Evolutionary conservation across 371 early-diverging fungal genomes (phyloP).

Genomic region (Mortierella sp.): DNA sequence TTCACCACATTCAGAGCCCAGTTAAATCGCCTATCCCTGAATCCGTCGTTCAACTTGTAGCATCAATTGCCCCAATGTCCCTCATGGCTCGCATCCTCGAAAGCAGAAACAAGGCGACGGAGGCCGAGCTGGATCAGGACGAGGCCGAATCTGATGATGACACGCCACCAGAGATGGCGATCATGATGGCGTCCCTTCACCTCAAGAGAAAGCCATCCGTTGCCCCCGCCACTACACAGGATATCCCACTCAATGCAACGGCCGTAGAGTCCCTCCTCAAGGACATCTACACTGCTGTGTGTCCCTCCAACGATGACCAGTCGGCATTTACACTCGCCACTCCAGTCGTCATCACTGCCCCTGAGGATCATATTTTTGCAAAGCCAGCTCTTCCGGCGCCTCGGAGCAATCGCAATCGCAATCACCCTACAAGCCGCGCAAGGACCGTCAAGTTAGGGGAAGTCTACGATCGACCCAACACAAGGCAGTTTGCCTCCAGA

Average conservation of each 20-base stretch:
- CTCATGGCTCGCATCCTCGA: slow-evolving; percentile 41
- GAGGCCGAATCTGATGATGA: slow-evolving; percentile 21
- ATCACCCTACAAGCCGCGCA: neutral
- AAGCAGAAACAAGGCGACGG: slow-evolving; percentile 7
- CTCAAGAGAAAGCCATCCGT: neutral
- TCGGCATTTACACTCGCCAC: neutral
- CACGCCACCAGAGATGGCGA: neutral
- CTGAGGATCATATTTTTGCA: slow-evolving; percentile 26
- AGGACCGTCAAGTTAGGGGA: neutral
- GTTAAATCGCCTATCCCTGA: neutral
- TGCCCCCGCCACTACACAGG: neutral
- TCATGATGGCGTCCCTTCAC: neutral
- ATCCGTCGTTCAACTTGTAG: neutral
- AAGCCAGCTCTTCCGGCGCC: slow-evolving; percentile 14
- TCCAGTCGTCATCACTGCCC: neutral
- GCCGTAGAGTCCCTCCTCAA: slow-evolving; percentile 5
- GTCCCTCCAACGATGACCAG: neutral
- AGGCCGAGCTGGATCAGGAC: slow-evolving; percentile 4
- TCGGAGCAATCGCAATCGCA: slow-evolving; percentile 5
- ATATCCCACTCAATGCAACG: neutral
- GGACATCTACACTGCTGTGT: neutral
- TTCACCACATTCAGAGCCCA: neutral
- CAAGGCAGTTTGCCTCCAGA: slow-evolving; percentile 9
- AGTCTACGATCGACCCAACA: neutral
- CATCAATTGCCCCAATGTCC: neutral